phyloP scores from a whole-genome alignment of 2,329 filamentous ascomycete species.

The Diaporthe vaccinii region DNA sequence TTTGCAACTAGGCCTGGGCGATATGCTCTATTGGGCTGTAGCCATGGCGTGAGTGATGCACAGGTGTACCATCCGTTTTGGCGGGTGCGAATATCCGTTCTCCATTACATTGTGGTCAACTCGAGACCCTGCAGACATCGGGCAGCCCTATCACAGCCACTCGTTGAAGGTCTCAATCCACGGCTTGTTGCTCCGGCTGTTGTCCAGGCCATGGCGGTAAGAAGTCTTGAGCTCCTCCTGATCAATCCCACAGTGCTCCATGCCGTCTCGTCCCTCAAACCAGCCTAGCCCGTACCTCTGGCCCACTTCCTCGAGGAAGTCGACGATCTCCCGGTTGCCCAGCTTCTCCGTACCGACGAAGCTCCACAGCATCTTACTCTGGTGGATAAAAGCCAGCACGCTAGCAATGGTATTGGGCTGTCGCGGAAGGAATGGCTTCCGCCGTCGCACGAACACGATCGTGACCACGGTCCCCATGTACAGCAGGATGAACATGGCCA shows the following conservation, averaged over 20 bases:
- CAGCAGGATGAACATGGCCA: constrained; percentile 74
- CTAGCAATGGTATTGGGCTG: constrained; percentile 84
- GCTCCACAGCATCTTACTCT: constrained; percentile 82
- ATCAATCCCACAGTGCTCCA: constrained; percentile 82
- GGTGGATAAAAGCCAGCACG: constrained; percentile 82
- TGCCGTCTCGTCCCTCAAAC: constrained; percentile 80
- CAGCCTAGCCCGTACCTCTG: constrained; percentile 83
- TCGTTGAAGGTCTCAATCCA: constrained; percentile 58
- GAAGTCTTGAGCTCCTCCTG: constrained; percentile 76
- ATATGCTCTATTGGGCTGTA: too few species aligned
- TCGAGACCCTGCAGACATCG: not conserved
- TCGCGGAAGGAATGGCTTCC: constrained; percentile 79
- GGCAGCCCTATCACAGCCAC: constrained; percentile 49
- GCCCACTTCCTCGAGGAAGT: constrained; percentile 68
- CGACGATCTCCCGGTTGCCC: constrained; percentile 72
- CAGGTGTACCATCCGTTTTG: too few species aligned
- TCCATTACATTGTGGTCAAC: not conserved
- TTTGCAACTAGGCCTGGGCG: too few species aligned
- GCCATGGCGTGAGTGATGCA: too few species aligned
- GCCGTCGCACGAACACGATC: constrained; percentile 72
- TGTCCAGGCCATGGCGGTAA: constrained; percentile 75
- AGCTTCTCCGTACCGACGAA: constrained; percentile 80
- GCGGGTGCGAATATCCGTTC: too few species aligned
- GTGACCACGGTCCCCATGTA: constrained; percentile 73
- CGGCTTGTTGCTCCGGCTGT: constrained; percentile 63